Base-by-base conservation (phyloP, 2,329 filamentous ascomycete genomes). In the Fusarium camptoceras region DNA sequence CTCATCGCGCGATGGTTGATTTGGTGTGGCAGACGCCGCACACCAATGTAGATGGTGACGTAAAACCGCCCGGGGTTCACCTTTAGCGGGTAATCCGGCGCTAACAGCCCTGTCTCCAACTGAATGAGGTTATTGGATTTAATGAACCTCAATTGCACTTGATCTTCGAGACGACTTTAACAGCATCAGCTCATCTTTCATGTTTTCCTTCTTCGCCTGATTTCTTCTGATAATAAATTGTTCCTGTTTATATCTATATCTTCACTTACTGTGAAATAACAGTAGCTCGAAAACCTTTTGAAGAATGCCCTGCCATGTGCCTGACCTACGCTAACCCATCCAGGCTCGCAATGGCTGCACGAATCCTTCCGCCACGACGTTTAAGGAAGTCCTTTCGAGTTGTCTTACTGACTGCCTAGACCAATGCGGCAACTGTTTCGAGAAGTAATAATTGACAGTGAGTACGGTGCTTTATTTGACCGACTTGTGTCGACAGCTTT, bases 361-460 rank as follows among this genome's bases (percentile, higher is more conserved):
- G 24, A 27, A 55, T 55, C 42, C 42, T 55, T 48, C 24, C 10
- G 14, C 22, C 24, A 55, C 14, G 12, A 15, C 20, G 9, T 37
- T 55, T 49, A 27, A 1, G 53, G 53, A 9, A 55, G 22, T 55
- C 24, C 53, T 55, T 55, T 55, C 42, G 18, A 55, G 53, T 3
- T 49, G 10, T 6, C 3, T 15, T n/a, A 3, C 49, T 6, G 10
- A 31, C 18, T 37, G 3, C 22, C 48, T 55, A 2, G 4, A 12
- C 27, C 3, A 31, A 46, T 55, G 3, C 8, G 31, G 46, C 18
- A 47, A 37, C 3, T 9, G 22, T 34, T 55, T 37, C 53, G 20
- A 28, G 10, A 37, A 7, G 1, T n/a, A n/a, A 6, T 37, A 10
- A 18, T 4, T 55, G 3, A 8, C 2, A 3, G 16, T 25, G 6